Evolutionary conservation across 176 grass and related monocot genomes (phyloP).

Genomic region (Phoenix dactylifera): DNA sequence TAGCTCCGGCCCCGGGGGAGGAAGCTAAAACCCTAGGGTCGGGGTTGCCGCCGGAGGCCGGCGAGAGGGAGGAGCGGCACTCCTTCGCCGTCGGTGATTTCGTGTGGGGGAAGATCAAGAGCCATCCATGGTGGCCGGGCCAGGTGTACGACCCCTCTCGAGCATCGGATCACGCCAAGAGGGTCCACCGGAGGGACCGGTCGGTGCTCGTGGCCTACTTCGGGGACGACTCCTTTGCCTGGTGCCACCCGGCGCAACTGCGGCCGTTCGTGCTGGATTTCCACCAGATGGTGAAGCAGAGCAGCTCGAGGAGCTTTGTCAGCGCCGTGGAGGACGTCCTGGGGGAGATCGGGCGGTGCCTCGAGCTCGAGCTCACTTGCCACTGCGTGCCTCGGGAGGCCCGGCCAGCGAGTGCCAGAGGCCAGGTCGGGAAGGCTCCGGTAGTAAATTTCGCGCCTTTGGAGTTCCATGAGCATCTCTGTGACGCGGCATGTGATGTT

Average conservation of each 20-base stretch:
- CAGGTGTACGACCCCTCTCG: conserved; percentile 30
- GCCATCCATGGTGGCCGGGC: conserved; percentile 21
- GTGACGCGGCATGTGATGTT: too few relatives aligned
- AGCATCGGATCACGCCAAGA: conserved; percentile 2
- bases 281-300: conserved; percentile 7
- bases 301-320: conserved; percentile 7
- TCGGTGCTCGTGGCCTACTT: conserved; percentile 4
- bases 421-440: background rate
- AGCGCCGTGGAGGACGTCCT: conserved; percentile 1
- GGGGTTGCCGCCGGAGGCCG: background rate
- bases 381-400: conserved; percentile 3
- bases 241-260: conserved; percentile 6
- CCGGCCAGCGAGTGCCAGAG: background rate
- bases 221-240: conserved; percentile 2
- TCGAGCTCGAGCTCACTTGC: conserved; percentile 14
- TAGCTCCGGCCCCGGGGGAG: too few relatives aligned
- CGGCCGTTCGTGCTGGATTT: conserved; percentile 4
- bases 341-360: conserved; percentile 1
- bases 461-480: too few relatives aligned
- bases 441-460: background rate
- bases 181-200: background rate
- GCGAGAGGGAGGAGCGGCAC: background rate
- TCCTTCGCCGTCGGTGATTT: conserved; percentile 38
- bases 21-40: background rate
- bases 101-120: conserved; percentile 56